Evolutionary conservation across 2,329 filamentous ascomycete genomes (phyloP).

Genomic region (Penicillium sp.): DNA sequence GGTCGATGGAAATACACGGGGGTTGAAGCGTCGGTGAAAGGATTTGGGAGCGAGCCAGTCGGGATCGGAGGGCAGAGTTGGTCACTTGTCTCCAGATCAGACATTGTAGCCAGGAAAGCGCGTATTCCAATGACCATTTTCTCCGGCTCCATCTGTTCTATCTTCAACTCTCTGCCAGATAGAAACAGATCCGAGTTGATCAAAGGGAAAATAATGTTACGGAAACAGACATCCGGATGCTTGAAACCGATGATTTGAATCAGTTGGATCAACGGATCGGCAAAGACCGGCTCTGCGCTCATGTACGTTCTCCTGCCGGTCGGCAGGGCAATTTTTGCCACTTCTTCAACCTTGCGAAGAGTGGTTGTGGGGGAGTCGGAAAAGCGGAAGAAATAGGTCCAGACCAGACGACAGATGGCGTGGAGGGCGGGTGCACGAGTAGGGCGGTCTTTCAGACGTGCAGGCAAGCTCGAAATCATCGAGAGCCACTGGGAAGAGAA

Average conservation of each 20-base stretch:
- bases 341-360: slow-evolving; percentile 81
- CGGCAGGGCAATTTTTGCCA: slow-evolving; percentile 80
- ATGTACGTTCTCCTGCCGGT: slow-evolving; percentile 76
- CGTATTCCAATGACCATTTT: slow-evolving; percentile 96
- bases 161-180: slow-evolving; percentile 72
- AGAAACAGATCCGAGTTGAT: slow-evolving; percentile 90
- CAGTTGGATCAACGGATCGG: slow-evolving; percentile 87
- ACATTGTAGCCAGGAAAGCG: slow-evolving; percentile 89
- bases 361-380: slow-evolving; percentile 68
- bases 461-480: slow-evolving; percentile 72
- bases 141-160: slow-evolving; percentile 93
- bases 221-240: slow-evolving; percentile 90
- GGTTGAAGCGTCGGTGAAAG: slow-evolving; percentile 38
- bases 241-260: slow-evolving; percentile 94
- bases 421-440: slow-evolving; percentile 79
- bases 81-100: slow-evolving; percentile 83
- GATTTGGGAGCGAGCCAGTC: slow-evolving; percentile 52
- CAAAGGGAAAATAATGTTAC: slow-evolving; percentile 87
- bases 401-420: slow-evolving; percentile 83
- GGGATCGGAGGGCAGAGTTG: slow-evolving; percentile 80
- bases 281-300: slow-evolving; percentile 77
- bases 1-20: slow-evolving; percentile 39
- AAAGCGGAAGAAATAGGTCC: slow-evolving; percentile 89
- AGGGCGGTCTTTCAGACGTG: slow-evolving; percentile 79
- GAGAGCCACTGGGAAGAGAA: slow-evolving; percentile 87